Conservation (phyloP, 345 rosid species). For the Gossypium stocksii region DNA sequence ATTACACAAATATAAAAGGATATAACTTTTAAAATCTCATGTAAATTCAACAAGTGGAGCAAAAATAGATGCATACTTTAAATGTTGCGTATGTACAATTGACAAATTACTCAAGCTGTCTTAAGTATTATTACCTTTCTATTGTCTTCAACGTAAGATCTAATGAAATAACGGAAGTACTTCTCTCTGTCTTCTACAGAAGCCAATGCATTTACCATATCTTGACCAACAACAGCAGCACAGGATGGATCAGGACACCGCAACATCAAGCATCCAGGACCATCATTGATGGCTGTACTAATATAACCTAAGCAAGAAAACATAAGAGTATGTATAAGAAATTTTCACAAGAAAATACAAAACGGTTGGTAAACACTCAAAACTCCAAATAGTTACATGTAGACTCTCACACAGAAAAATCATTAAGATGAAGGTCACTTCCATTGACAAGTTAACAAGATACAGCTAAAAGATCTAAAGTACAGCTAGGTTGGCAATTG, state of each 20-base stretch:
- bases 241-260: conserved; percentile 81
- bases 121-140: conserved; percentile 43
- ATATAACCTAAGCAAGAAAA: conserved; percentile 52
- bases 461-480: background rate
- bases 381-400: background rate
- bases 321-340: background rate
- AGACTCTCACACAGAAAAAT: background rate
- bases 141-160: conserved; percentile 79
- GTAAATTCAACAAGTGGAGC: background rate
- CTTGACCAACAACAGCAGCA: conserved; percentile 62
- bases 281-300: conserved; percentile 57
- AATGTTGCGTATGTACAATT: no score
- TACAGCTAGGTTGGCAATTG: background rate
- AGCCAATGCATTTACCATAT: conserved; percentile 54
- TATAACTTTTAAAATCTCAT: background rate
- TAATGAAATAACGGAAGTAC: conserved; percentile 51
- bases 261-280: conserved; percentile 76
- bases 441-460: background rate
- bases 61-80: background rate
- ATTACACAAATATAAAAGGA: background rate
- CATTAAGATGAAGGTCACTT: background rate
- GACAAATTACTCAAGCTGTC: background rate
- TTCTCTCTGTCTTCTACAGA: conserved; percentile 53
- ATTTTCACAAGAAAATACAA: background rate
- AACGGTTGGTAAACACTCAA: background rate